Evolutionary conservation across 495 filamentous ascomycete species (phyloP).

Genomic region (Tricharina praecox): DNA sequence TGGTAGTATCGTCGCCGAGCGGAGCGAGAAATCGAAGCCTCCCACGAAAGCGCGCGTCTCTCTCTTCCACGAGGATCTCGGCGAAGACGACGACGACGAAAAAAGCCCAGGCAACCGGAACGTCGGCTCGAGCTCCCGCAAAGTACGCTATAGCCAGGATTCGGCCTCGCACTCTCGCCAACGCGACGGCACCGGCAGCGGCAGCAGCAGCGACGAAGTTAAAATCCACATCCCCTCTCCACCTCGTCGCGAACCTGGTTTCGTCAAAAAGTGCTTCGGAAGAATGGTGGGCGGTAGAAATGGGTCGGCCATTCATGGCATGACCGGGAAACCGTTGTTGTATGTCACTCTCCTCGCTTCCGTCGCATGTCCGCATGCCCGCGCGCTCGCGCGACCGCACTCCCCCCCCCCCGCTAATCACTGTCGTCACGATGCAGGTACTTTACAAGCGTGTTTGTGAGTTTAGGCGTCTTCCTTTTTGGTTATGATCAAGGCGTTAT

Average conservation of each 20-base stretch:
- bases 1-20: conserved; percentile 82
- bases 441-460: conserved; percentile 96
- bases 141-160: conserved; percentile 12
- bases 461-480: conserved; percentile 91
- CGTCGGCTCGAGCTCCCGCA: conserved; percentile 12
- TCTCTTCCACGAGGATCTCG: conserved; percentile 43
- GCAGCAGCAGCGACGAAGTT: conserved; percentile 8
- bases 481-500: conserved; percentile 99
- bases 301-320: conserved; percentile 57
- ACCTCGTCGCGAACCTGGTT: conserved; percentile 37
- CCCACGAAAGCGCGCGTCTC: conserved; percentile 33
- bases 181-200: background rate
- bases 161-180: conserved; percentile 13
- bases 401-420: conserved; percentile 27
- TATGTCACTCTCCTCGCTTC: conserved; percentile 32
- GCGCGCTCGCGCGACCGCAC: background rate
- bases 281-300: conserved; percentile 58
- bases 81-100: conserved; percentile 36
- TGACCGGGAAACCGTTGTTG: conserved; percentile 91
- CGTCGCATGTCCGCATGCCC: too few relatives aligned
- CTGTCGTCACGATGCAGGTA: conserved; percentile 49
- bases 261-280: conserved; percentile 52
- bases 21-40: conserved; percentile 69
- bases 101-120: conserved; percentile 16
- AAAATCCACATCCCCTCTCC: conserved; percentile 61